Evolutionary conservation across 2,329 filamentous ascomycete genomes (phyloP).

Genomic region (Nannizzia gypsea): DNA sequence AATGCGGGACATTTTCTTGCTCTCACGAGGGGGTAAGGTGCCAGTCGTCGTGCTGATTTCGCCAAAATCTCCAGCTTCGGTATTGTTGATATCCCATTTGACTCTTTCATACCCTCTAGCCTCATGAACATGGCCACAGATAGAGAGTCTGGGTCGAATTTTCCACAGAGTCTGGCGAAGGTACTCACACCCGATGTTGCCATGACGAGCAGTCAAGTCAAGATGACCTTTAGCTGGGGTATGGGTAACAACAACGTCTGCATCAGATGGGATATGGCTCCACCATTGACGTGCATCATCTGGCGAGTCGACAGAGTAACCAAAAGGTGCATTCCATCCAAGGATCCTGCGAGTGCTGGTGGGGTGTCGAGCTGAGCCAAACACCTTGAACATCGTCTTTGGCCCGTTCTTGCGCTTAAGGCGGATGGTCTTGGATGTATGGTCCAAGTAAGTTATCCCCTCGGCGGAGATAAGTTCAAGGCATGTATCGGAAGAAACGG

Average conservation of each 20-base stretch:
- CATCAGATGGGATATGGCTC: conserved; percentile 39
- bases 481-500: conserved; percentile 36
- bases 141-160: conserved; percentile 39
- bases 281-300: conserved; percentile 36
- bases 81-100: conserved; percentile 30
- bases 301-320: conserved; percentile 32
- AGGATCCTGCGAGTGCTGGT: conserved; percentile 30
- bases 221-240: conserved; percentile 42
- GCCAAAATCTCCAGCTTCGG: conserved; percentile 8
- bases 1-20: conserved; percentile 44
- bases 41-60: conserved; percentile 14
- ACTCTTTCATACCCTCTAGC: conserved; percentile 43
- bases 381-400: conserved; percentile 42
- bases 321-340: conserved; percentile 35
- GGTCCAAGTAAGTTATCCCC: conserved; percentile 40
- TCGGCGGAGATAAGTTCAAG: conserved; percentile 30
- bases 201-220: conserved; percentile 28
- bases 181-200: conserved; percentile 38
- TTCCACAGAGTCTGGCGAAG: conserved; percentile 36
- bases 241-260: conserved; percentile 47
- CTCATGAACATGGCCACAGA: conserved; percentile 51
- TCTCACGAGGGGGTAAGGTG: conserved; percentile 33
- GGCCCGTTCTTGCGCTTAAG: conserved; percentile 37
- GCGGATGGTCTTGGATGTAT: conserved; percentile 36
- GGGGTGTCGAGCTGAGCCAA: conserved; percentile 46